Percentiles rank a stretch among this genome's conserved stretches.
These are phyloP conservation scores for Mesembryanthemum crystallinum DNA, from an alignment of 148 eudicot genomes.

Conservation along the genomic window DNA sequence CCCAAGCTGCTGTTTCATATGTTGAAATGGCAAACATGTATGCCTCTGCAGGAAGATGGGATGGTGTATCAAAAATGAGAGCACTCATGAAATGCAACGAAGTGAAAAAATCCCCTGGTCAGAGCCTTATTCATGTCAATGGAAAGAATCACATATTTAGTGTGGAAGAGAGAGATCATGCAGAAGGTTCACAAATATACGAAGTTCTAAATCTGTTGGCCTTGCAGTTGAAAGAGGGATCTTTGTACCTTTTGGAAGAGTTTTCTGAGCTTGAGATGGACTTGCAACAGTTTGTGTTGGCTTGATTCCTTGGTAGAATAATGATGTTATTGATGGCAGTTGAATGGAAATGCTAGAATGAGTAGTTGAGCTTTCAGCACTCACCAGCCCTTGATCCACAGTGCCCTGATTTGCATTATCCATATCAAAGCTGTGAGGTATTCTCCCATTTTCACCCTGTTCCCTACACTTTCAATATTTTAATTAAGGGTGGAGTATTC, in stretches of 20 bases:
- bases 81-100: slow-evolving; percentile 49
- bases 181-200: slow-evolving; percentile 33
- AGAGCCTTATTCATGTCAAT: slow-evolving; percentile 46
- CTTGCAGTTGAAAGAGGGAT: slow-evolving; percentile 39
- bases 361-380: neutral
- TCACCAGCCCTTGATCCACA: no score
- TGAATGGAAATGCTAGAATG: neutral
- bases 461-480: no score
- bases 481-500: no score
- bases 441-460: no score
- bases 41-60: slow-evolving; percentile 59
- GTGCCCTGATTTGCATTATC: no score
- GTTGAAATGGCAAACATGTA: slow-evolving; percentile 74
- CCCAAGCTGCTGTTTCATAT: slow-evolving; percentile 51
- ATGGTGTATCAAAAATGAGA: slow-evolving; percentile 47
- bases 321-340: neutral
- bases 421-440: no score
- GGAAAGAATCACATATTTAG: slow-evolving; percentile 53
- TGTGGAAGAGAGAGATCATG: slow-evolving; percentile 59
- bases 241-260: slow-evolving; percentile 14
- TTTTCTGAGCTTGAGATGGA: slow-evolving; percentile 16
- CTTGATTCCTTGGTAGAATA: neutral
- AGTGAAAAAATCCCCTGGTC: slow-evolving; percentile 59
- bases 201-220: slow-evolving; percentile 38
- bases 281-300: slow-evolving; percentile 1